Base-by-base conservation (phyloP, 2,329 filamentous ascomycete species). In the Aspergillus aculeatinus region DNA sequence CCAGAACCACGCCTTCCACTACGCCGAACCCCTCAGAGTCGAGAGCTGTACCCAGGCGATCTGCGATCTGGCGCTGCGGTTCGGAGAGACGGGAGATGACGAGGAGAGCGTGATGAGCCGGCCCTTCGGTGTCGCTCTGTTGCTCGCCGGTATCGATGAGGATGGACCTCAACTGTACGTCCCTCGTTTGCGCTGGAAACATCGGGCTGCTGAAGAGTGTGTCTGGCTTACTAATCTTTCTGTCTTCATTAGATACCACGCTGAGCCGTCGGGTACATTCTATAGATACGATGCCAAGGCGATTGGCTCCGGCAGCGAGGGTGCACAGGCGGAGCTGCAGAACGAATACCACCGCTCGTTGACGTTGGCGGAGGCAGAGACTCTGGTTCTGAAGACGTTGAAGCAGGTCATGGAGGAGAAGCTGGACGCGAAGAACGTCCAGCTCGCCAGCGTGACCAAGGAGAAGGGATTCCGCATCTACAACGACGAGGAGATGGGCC, bases 341-440 rank as follows among this genome's bases (percentile, higher is more conserved):
- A 97, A 96, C 74, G 94, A 98, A 81, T 99, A 97, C 75, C 95
- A 99, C 83, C 96, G 96, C 86, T 98, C 94, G 60, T 85, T 99
- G 65, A 96, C 93, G 48, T 88, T 99, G 64, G 82, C 85, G 59
- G 95, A 99, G 75, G 95, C 95, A 60, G 95, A 99, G 82, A 95
- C 93, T 3, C 82, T 99, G 67, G 93, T 96, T 55, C 83, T 99
- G 73, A 98, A 98, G 87, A 99, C 95, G 42, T 79, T 99, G 77
- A 99, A 98, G 85, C 95, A 99, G 81, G 95, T 99, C 69, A 99
- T 99, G 95, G 95, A 99, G 81, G 95, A 99, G 87, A 99, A 99
- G 83, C 85, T 99, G 62, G 95, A 99, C 76, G 86, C 92, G 65
- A 99, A 99, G 87, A 99, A 99, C 75, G 95, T 99, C 67, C 95